phyloP scores from a whole-genome alignment of 208 protist genomes.

The Trypanosoma cruzi region DNA sequence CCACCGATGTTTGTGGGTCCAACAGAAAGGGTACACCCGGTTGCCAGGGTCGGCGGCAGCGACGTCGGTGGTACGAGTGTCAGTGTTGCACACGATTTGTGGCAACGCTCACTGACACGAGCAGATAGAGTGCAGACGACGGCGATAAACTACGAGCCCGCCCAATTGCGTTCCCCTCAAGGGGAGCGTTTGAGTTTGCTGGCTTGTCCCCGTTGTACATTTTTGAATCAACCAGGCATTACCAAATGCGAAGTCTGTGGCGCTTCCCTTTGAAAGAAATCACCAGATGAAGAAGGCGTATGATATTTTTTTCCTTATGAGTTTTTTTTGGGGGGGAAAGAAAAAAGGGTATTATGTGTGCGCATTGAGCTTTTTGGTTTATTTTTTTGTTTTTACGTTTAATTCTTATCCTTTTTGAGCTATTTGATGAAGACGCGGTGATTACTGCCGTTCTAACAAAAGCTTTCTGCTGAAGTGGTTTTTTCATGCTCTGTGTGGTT shows the following conservation, averaged over 20 bases:
- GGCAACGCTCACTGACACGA: neutral
- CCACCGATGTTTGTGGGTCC: neutral
- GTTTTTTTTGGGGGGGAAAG: too few species aligned
- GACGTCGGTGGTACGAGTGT: neutral
- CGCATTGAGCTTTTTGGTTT: too few species aligned
- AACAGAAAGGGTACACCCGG: neutral
- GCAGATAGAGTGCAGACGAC: neutral
- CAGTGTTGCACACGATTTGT: constrained; percentile 10
- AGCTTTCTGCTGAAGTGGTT: too few species aligned
- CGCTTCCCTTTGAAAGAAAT: neutral
- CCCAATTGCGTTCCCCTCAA: too few species aligned
- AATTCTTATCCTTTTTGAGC: too few species aligned
- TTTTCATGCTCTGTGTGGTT: neutral
- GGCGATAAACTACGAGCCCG: neutral
- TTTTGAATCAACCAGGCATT: neutral
- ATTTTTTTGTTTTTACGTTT: too few species aligned
- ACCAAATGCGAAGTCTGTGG: constrained; percentile 9
- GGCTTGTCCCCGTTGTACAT: constrained; percentile 11
- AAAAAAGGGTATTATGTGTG: too few species aligned
- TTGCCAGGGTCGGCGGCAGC: neutral
- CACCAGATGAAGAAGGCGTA: neutral
- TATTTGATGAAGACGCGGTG: too few species aligned
- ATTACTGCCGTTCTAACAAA: too few species aligned
- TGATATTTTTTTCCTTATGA: neutral
- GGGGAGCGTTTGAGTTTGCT: neutral